phyloP scores from a whole-genome alignment of 805 yeast genomes.

The Suhomyces emberorum region DNA sequence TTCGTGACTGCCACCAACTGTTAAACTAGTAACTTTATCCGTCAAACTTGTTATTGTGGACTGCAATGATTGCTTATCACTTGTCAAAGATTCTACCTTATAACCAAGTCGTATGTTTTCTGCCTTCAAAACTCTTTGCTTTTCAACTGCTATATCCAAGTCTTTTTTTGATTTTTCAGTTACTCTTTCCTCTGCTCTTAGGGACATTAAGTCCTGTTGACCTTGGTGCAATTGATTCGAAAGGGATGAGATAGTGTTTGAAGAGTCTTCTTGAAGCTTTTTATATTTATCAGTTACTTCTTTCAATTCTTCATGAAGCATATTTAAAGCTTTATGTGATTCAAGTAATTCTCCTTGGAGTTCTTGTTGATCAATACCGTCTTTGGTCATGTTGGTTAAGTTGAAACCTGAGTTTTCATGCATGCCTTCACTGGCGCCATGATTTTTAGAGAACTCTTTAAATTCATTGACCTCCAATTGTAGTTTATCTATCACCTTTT shows the following conservation, averaged over 20 bases:
- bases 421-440: background rate
- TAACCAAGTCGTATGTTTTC: constrained; percentile 44
- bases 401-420: background rate
- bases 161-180: constrained; percentile 36
- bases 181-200: constrained; percentile 13
- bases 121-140: constrained; percentile 41
- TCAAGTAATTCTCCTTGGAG: constrained; percentile 15
- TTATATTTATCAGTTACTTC: constrained; percentile 13
- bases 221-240: constrained; percentile 18
- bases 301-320: constrained; percentile 16
- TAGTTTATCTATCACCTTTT: constrained; percentile 26
- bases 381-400: constrained; percentile 10
- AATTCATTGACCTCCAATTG: constrained; percentile 32
- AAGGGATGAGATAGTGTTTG: constrained; percentile 20
- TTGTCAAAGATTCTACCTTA: constrained; percentile 34
- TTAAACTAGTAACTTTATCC: constrained; percentile 33
- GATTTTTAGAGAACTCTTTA: constrained; percentile 12
- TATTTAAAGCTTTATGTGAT: constrained; percentile 16
- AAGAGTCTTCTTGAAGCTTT: constrained; percentile 20
- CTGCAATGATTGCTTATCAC: constrained; percentile 36
- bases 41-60: constrained; percentile 35
- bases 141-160: constrained; percentile 39
- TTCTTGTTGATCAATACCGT: constrained; percentile 6
- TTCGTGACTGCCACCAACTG: constrained; percentile 12
- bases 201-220: constrained; percentile 13